Conservation (phyloP, 441 rosid species). For the Brassica balearica region DNA sequence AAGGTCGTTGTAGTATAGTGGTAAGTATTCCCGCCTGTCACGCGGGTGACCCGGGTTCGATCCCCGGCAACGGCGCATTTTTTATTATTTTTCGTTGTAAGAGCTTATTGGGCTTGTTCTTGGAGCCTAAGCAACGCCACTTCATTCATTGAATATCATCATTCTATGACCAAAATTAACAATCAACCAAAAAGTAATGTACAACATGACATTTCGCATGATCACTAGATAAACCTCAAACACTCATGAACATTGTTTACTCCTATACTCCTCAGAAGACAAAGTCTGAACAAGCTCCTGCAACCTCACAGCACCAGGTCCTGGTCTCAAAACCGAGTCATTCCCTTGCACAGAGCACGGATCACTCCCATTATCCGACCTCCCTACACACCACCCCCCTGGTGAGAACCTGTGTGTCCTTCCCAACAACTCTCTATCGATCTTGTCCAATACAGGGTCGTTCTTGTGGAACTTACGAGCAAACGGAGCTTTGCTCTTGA, state of each 20-base stretch:
- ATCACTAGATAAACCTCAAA: constrained; percentile 36
- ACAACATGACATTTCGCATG: constrained; percentile 21
- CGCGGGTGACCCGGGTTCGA: constrained; percentile 49
- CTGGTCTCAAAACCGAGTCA: constrained; percentile 70
- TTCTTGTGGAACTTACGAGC: constrained; percentile 21
- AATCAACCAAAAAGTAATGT: constrained; percentile 23
- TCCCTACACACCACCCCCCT: constrained; percentile 95
- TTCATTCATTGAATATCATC: not conserved
- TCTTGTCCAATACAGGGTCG: constrained; percentile 73
- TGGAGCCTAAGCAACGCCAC: too few relatives aligned
- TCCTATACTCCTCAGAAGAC: constrained; percentile 64
- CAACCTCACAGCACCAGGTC: constrained; percentile 82
- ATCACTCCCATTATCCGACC: constrained; percentile 63
- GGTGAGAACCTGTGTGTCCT: constrained; percentile 69
- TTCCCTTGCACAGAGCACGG: constrained; percentile 70
- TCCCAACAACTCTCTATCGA: constrained; percentile 78
- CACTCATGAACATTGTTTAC: constrained; percentile 62
- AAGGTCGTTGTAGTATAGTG: constrained; percentile 89
- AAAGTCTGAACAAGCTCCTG: constrained; percentile 61
- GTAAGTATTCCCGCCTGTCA: constrained; percentile 91
- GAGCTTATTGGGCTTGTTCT: too few relatives aligned
- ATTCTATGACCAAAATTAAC: constrained; percentile 2
- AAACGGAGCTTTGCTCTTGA: constrained; percentile 16
- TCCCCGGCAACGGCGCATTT: constrained; percentile 39
- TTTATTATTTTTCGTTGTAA: not conserved